phyloP scores from a whole-genome alignment of 805 yeast species.

The Lipomyces spencermartinsiae region DNA sequence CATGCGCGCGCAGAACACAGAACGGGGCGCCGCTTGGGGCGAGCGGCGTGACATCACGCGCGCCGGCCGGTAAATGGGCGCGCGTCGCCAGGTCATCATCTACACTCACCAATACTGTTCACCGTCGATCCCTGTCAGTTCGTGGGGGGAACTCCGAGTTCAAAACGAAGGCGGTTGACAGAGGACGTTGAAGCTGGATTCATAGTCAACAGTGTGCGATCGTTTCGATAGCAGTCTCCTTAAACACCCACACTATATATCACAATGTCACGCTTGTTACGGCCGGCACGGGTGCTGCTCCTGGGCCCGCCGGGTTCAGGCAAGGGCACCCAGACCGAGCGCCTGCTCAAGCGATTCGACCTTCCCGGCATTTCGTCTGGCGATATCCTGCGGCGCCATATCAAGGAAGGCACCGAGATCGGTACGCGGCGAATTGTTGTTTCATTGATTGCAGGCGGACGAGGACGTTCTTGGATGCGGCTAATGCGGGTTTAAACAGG shows the following conservation, averaged over 20 bases:
- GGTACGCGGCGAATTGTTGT: conserved; percentile 49
- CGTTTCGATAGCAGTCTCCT: no score
- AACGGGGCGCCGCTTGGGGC: not conserved
- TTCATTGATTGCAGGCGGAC: not conserved
- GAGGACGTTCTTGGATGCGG: no score
- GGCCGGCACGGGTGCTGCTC: conserved; percentile 69
- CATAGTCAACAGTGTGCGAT: no score
- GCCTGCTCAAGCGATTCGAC: conserved; percentile 59
- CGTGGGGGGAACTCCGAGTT: no score
- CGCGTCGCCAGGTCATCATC: no score
- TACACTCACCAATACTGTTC: no score
- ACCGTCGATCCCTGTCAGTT: no score
- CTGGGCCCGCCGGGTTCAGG: conserved; percentile 97
- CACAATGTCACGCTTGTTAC: conserved; percentile 11
- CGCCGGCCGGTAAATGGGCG: no score
- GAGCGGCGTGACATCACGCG: no score
- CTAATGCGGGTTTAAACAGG: conserved; percentile 34
- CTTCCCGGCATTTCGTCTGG: conserved; percentile 79
- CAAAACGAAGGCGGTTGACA: no score
- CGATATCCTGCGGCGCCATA: conserved; percentile 75
- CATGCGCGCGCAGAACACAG: not conserved
- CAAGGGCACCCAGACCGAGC: conserved; percentile 85
- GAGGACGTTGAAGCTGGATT: no score
- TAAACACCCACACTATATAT: no score
- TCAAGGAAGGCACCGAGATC: conserved; percentile 57